Evolutionary conservation across 805 yeast genomes (phyloP).

Genomic region (Ogataea philodendri): DNA sequence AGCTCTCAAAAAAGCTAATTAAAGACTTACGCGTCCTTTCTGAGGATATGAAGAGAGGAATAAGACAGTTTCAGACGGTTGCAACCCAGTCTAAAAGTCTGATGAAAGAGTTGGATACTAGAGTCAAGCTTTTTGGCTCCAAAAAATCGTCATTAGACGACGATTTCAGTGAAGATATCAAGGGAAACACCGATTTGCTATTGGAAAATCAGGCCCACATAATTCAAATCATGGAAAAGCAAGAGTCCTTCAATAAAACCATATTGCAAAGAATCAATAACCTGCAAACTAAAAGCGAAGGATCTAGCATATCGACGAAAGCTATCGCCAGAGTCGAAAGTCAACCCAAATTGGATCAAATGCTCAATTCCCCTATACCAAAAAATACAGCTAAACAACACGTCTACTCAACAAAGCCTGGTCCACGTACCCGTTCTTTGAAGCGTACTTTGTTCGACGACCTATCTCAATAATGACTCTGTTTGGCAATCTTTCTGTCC

Average conservation of each 20-base stretch:
- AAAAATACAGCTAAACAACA: no score
- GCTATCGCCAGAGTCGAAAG: neutral
- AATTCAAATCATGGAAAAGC: constrained; percentile 6
- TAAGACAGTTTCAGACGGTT: constrained; percentile 11
- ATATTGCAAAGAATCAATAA: constrained; percentile 1
- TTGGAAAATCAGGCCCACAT: constrained; percentile 13
- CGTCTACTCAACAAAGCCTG: no score
- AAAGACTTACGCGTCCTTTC: constrained; percentile 15
- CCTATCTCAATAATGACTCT: neutral
- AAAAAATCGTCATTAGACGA: neutral
- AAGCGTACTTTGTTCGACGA: no score
- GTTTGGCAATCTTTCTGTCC: constrained; percentile 12
- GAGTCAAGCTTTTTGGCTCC: constrained; percentile 9
- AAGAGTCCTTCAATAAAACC: constrained; percentile 2
- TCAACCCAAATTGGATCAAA: neutral
- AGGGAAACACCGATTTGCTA: constrained; percentile 12
- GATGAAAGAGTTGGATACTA: constrained; percentile 13
- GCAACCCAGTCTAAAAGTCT: constrained; percentile 13
- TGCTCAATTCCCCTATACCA: no score
- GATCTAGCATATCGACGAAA: neutral
- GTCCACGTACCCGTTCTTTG: no score
- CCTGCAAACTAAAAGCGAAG: neutral
- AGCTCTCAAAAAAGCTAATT: constrained; percentile 25
- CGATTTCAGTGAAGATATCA: constrained; percentile 5
- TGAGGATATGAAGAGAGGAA: constrained; percentile 9